A percentile compares a stretch with the other conserved stretches of the same genome.
phyloP scores from a whole-genome alignment of 306 rosid species.

The Cucurbita maxima region DNA sequence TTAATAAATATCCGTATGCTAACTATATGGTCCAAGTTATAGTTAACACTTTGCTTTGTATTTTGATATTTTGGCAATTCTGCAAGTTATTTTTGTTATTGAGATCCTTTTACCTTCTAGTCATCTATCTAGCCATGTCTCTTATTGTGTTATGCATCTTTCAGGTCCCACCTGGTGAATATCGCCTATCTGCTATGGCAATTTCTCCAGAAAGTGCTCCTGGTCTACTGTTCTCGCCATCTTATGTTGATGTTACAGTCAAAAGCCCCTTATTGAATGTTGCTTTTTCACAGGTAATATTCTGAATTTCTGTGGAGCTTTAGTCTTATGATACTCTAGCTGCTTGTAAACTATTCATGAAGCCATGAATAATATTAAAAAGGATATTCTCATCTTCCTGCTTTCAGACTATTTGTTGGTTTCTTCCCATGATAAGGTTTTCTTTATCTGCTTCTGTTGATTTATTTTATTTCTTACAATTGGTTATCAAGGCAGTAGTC shows the following conservation, averaged over 20 bases:
- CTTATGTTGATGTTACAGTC: constrained; percentile 58
- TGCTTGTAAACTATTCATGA: background rate
- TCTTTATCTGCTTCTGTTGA: background rate
- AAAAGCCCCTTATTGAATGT: constrained; percentile 62
- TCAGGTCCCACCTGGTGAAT: constrained; percentile 86
- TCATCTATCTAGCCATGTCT: background rate
- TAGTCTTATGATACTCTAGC: background rate
- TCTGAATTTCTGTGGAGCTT: background rate
- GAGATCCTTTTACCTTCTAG: background rate
- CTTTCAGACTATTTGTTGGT: background rate
- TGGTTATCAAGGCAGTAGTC: constrained; percentile 59
- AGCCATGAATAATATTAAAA: background rate
- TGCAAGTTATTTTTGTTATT: background rate
- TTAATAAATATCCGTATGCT: background rate
- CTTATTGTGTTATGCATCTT: background rate
- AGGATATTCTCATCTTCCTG: background rate
- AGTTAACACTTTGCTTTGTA: background rate
- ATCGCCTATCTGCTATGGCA: constrained; percentile 84
- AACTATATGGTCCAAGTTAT: background rate
- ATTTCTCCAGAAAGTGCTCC: constrained; percentile 59
- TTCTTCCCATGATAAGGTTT: constrained; percentile 1
- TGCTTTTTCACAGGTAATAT: constrained; percentile 74
- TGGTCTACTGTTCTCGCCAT: constrained; percentile 76
- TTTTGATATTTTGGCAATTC: background rate
- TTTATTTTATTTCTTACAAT: constrained; percentile 2